Evolutionary conservation across 2,329 filamentous ascomycete genomes (phyloP).

Genomic region (Aspergillus calidoustus): DNA sequence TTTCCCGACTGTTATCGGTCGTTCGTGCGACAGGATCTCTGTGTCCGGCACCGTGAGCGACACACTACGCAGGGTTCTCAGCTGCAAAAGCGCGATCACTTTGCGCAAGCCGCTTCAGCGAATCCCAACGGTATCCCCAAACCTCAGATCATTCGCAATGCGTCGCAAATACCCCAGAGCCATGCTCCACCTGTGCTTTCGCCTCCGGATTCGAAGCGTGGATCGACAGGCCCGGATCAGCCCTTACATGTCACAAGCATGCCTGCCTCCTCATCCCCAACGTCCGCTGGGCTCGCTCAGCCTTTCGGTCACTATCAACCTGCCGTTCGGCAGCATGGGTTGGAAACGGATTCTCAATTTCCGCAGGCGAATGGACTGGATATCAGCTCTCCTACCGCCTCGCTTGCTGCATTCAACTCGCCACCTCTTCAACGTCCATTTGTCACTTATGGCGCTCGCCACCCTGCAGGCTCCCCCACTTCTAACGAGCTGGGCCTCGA

Average conservation of each 20-base stretch:
- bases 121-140: slow-evolving; percentile 24
- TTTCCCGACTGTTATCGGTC: slow-evolving; percentile 87
- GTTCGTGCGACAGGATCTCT: slow-evolving; percentile 92
- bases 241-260: slow-evolving; percentile 13
- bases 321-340: slow-evolving; percentile 30
- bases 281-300: slow-evolving; percentile 31
- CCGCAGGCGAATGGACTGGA: slow-evolving; percentile 34
- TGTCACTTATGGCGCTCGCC: slow-evolving; percentile 18
- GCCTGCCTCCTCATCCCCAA: slow-evolving; percentile 34
- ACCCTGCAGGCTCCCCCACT: slow-evolving; percentile 20
- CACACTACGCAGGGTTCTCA: slow-evolving; percentile 69
- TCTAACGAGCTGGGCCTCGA: slow-evolving; percentile 24
- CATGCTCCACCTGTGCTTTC: slow-evolving; percentile 17
- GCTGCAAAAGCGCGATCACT: slow-evolving; percentile 54
- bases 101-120: slow-evolving; percentile 40
- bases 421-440: slow-evolving; percentile 27
- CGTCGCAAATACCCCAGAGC: slow-evolving; percentile 21
- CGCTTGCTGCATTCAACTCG: slow-evolving; percentile 33
- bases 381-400: slow-evolving; percentile 34
- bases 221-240: slow-evolving; percentile 18
- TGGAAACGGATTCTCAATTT: slow-evolving; percentile 31
- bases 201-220: slow-evolving; percentile 12
- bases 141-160: slow-evolving; percentile 24
- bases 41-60: slow-evolving; percentile 80
- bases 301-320: slow-evolving; percentile 32